Base-by-base conservation (phyloP, 371 early-diverging fungal species). In the Syncephalastrum contaminatum region DNA sequence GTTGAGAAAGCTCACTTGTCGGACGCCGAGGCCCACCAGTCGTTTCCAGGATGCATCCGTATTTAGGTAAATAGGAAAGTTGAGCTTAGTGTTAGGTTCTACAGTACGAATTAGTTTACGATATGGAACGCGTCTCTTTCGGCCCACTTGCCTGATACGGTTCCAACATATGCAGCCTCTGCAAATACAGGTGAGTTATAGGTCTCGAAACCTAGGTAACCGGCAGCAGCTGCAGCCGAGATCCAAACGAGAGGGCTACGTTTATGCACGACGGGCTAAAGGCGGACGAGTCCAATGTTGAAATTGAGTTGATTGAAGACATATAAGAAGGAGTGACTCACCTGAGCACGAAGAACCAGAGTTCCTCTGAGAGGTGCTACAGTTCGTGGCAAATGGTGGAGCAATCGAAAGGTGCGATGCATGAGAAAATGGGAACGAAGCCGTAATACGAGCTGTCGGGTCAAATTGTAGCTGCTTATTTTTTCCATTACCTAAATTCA, bases 1-100 rank as follows among this genome's bases (percentile, higher is more conserved):
- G 30, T 82, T 80, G 16, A 89, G 64, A 48, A 89, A 87, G 10
- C 84, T 85, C 18, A 88, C 88, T 64, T 80, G 81, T 44, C 90
- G 81, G 4, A 81, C 80, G 42, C 90, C 90, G 6, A 86, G 69
- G 5, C 89, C 89, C 40, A 89, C 58, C 5, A 88, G 58, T 4
- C 73, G 69, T 44, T 69, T 73, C 66, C 71, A 70, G 54, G 69
- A 72, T 1, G 58, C 67, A 43, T 52, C 54, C 4, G 69, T 65
- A 5, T 69, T 54, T 40, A 79, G 51, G 48, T 63, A 58, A 25
- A 71, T 51, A 7, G 79, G 79, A 53, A 79, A 75, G 5, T 52
- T 39, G 0, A 71, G 24, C 18, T 69, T 59, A 4, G 75, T 69
- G 15, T 60, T 60, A 0, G 75, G 73, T 16, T 79, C 79, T 72